Conservation (phyloP, 2,329 filamentous ascomycete species). For the Aspergillus latus region DNA sequence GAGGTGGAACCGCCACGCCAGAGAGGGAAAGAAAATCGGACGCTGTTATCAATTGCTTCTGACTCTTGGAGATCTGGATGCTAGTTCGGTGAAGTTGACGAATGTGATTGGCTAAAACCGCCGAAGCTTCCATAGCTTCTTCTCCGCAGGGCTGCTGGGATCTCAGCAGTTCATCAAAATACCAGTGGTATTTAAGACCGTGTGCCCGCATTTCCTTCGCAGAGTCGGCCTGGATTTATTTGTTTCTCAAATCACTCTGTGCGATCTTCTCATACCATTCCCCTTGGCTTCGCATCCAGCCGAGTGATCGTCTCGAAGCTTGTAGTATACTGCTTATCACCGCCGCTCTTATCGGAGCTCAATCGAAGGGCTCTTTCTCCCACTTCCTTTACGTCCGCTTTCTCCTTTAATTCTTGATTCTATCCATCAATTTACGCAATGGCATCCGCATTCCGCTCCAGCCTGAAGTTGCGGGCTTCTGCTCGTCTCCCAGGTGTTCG, state of each 20-base stretch:
- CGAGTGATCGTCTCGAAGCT: not conserved
- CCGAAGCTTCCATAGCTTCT: conserved; percentile 11
- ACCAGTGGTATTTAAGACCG: conserved; percentile 9
- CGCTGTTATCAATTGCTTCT: conserved; percentile 9
- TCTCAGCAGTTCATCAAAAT: conserved; percentile 2
- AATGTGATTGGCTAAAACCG: conserved; percentile 13
- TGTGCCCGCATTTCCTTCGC: not conserved
- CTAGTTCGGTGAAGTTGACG: conserved; percentile 3
- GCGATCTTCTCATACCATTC: not conserved
- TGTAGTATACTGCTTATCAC: conserved; percentile 5
- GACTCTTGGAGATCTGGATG: conserved; percentile 6
- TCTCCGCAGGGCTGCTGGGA: not conserved
- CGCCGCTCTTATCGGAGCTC: conserved; percentile 8
- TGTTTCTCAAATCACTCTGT: not conserved
- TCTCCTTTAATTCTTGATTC: not conserved
- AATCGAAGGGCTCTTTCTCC: conserved; percentile 1
- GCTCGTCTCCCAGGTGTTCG: conserved; percentile 37
- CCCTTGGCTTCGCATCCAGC: not conserved
- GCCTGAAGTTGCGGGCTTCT: conserved; percentile 35
- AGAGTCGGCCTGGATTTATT: not conserved
- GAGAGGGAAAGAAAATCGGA: conserved; percentile 12
- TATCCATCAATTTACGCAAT: conserved; percentile 16
- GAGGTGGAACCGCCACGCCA: conserved; percentile 3
- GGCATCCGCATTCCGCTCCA: conserved; percentile 39
- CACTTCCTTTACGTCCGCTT: not conserved